Evolutionary conservation across 441 rosid species (phyloP), one percentile per base, ranked within the genome.

Genomic region (Gossypium aridum): DNA sequence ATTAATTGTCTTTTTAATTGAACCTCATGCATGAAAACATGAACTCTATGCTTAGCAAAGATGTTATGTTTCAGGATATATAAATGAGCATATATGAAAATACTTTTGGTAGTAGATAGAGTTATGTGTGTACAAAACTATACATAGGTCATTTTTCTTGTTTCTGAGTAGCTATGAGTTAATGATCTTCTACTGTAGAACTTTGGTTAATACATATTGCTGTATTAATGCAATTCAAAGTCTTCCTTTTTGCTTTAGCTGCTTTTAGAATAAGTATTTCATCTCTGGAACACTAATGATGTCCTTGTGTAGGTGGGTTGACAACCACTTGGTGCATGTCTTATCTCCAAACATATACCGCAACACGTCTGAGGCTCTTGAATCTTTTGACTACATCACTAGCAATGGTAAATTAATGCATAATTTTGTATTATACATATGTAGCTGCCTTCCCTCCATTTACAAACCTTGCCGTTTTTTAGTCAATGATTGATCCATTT

Each of bases 301-400:
- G 45, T 25, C 34, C 2, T 51, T 22, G 19, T 78, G 82, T 75
- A 88, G 96, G 89, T 91, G 92, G 96, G 96, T 89, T 4, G 91
- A 91, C 79, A 77, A 82, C 70, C 92, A 89, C 81, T 79, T 89
- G 78, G 94, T 89, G 62, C 94, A 89, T 82, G 88, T 91, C 78
- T 81, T 91, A 65, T 88, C 92, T 13, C 97, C 94, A 68, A 89
- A 91, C 80, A 91, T 89, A 61, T 89, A 88, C 68, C 87, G 91
- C 75, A 81, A 76, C 56, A 63, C 87, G 70, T 72, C 91, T 72
- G 92, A 91, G 76, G 94, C 92, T 37, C 89, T 91, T 19, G 92
- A 89, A 71, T 91, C 97, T 22, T 91, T 89, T 51, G 84, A 86
- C 81, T 89, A 91, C 56, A 89, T 91, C 70, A 88, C 92, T 19